These are phyloP conservation scores for Septoria linicola DNA, from an alignment of 2,329 filamentous ascomycete genomes.

Conservation along the genomic window DNA sequence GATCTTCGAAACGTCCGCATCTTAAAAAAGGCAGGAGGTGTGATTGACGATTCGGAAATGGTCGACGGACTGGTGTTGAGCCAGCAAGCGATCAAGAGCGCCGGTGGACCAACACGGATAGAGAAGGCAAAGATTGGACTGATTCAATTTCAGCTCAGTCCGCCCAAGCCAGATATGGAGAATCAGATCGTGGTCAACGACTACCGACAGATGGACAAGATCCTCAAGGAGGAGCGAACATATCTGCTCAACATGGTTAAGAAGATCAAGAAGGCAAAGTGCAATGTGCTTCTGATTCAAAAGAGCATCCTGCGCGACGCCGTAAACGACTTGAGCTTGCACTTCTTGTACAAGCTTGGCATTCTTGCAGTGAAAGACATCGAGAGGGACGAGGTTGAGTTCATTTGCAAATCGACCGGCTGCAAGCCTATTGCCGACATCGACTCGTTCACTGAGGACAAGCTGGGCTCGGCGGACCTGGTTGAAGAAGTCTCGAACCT, in stretches of 20 bases:
- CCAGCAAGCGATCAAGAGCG: conserved; percentile 90
- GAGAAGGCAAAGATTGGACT: conserved; percentile 97
- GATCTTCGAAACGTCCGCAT: conserved; percentile 96
- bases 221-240: conserved; percentile 96
- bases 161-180: conserved; percentile 99
- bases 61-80: conserved; percentile 90
- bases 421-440: conserved; percentile 99
- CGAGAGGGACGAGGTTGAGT: conserved; percentile 97
- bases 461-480: conserved; percentile 88
- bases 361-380: conserved; percentile 97
- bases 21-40: conserved; percentile 95
- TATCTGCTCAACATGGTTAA: conserved; percentile 99
- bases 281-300: conserved; percentile 96
- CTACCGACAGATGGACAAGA: conserved; percentile 99
- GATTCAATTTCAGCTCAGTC: conserved; percentile 98
- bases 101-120: conserved; percentile 84
- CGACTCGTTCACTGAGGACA: conserved; percentile 98
- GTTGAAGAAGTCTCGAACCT: conserved; percentile 88
- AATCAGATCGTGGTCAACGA: conserved; percentile 99
- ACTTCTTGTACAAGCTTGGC: conserved; percentile 96
- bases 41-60: conserved; percentile 97
- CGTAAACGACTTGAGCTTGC: conserved; percentile 93
- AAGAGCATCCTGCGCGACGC: conserved; percentile 98
- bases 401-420: conserved; percentile 97
- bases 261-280: conserved; percentile 99